phyloP scores from a whole-genome alignment of 345 rosid species.

The Triadica sebifera region DNA sequence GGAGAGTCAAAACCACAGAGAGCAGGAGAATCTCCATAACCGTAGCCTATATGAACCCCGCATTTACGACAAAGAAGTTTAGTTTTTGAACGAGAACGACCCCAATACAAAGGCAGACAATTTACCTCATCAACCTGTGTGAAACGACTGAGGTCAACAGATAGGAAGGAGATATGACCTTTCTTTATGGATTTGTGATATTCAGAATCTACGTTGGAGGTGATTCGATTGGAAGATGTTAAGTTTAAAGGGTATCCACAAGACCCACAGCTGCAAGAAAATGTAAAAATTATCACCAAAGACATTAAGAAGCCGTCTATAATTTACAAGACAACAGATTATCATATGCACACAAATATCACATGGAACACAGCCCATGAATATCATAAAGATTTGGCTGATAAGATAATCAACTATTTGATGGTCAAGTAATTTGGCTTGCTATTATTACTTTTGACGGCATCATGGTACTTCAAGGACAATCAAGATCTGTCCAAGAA shows the following conservation, averaged over 20 bases:
- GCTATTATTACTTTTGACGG: neutral
- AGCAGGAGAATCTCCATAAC: constrained; percentile 48
- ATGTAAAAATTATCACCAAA: constrained; percentile 4
- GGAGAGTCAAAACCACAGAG: constrained; percentile 57
- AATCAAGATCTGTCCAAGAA: neutral
- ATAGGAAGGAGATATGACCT: constrained; percentile 42
- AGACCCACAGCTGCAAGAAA: constrained; percentile 54
- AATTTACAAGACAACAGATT: neutral
- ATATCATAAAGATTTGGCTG: neutral
- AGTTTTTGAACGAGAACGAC: constrained; percentile 41
- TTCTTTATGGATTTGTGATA: constrained; percentile 45
- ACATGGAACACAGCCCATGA: neutral
- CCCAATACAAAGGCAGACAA: constrained; percentile 49
- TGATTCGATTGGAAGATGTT: constrained; percentile 43
- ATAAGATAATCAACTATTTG: neutral
- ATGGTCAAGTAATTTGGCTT: neutral
- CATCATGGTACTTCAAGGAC: neutral
- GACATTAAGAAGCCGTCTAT: neutral
- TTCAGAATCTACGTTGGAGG: constrained; percentile 42
- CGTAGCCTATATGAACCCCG: constrained; percentile 61
- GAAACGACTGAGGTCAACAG: constrained; percentile 61
- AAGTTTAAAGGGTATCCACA: constrained; percentile 65
- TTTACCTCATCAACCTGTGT: constrained; percentile 59
- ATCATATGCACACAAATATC: neutral
- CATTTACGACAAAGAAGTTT: constrained; percentile 67